Conservation (phyloP, 768 basidiomycete genomes). For the Tricholomella constricta region DNA sequence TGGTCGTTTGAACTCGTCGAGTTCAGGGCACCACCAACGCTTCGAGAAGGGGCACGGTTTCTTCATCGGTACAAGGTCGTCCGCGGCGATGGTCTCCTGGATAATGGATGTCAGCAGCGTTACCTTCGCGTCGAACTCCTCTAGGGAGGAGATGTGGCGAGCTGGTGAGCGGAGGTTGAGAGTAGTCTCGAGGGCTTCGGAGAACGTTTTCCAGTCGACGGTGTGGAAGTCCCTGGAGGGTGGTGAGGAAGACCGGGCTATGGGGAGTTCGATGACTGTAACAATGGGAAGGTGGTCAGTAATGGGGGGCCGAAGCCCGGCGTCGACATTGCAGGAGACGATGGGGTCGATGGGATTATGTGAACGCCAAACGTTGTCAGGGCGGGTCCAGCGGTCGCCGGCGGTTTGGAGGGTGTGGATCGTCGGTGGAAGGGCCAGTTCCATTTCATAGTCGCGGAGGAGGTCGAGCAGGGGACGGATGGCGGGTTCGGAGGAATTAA, state of each 20-base stretch:
- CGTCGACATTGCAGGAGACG: too few relatives aligned
- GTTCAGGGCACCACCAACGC: constrained; percentile 21
- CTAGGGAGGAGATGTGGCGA: not conserved
- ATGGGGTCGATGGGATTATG: too few relatives aligned
- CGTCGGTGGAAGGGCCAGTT: not conserved
- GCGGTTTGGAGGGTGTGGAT: too few relatives aligned
- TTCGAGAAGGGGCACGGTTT: constrained; percentile 19
- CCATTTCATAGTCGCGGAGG: constrained; percentile 1
- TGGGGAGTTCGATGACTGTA: constrained; percentile 19
- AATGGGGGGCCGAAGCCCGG: too few relatives aligned
- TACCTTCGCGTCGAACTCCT: too few relatives aligned
- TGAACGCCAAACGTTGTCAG: too few relatives aligned
- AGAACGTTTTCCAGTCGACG: constrained; percentile 22
- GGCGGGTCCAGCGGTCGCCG: too few relatives aligned
- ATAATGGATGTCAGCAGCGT: constrained; percentile 4
- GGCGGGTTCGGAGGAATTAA: not conserved
- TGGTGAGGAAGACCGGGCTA: not conserved
- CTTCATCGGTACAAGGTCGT: not conserved
- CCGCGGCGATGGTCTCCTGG: constrained; percentile 2
- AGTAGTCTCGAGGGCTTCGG: constrained; percentile 4
- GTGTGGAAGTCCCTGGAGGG: too few relatives aligned
- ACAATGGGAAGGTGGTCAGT: too few relatives aligned
- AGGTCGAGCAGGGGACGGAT: too few relatives aligned
- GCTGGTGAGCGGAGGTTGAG: not conserved
- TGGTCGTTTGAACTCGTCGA: not conserved